Conservation (phyloP, 1,139 yeast species). For the Diutina scorzettiae region DNA sequence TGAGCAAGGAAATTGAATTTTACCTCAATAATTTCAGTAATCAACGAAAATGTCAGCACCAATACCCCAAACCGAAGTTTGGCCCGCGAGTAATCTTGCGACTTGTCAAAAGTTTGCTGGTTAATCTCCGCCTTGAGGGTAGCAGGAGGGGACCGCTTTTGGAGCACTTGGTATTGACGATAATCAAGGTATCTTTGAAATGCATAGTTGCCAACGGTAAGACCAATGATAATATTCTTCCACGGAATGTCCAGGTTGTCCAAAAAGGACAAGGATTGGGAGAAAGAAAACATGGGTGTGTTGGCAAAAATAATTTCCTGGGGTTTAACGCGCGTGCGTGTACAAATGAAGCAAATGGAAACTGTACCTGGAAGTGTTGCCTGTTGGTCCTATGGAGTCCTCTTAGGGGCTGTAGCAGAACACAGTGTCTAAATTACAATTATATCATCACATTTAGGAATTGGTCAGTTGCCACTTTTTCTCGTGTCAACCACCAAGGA, state of each 20-base stretch:
- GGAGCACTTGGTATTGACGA: constrained; percentile 66
- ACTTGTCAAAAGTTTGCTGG: constrained; percentile 61
- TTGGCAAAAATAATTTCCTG: no score
- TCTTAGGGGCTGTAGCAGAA: no score
- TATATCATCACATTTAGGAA: no score
- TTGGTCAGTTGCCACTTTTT: no score
- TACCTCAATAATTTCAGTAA: constrained; percentile 47
- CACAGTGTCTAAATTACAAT: no score
- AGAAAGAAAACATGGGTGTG: not conserved
- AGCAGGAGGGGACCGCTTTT: constrained; percentile 43
- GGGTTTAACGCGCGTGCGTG: no score
- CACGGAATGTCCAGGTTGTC: constrained; percentile 62
- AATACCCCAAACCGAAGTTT: constrained; percentile 62
- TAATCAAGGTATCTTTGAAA: constrained; percentile 65
- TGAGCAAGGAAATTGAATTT: constrained; percentile 56
- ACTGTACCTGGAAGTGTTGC: no score
- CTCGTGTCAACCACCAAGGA: no score
- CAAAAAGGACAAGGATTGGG: constrained; percentile 17
- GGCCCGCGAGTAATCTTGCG: constrained; percentile 75
- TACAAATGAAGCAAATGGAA: no score
- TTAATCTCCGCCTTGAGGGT: constrained; percentile 55
- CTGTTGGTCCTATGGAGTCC: no score
- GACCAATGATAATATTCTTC: constrained; percentile 64
- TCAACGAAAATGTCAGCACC: constrained; percentile 36
- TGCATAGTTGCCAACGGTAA: constrained; percentile 61